Evolutionary conservation across 805 yeast genomes (phyloP).

Genomic region (Scheffersomyces amazonensis): DNA sequence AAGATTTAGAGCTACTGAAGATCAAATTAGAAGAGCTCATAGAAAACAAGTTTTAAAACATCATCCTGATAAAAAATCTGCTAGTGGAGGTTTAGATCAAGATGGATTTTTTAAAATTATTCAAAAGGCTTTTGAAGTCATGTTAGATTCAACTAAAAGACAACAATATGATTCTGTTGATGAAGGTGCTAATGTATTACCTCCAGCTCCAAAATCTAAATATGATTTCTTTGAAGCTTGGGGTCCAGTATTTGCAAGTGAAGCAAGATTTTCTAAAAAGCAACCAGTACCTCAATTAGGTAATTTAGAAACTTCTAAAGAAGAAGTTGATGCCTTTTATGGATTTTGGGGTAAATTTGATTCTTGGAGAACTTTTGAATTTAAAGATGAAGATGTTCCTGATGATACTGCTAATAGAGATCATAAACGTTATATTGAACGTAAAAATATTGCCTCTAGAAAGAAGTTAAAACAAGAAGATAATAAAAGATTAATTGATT

Average conservation of each 20-base stretch:
- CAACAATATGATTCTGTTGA: constrained; percentile 96
- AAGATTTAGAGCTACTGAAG: constrained; percentile 88
- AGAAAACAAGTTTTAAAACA: constrained; percentile 94
- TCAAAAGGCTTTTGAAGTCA: constrained; percentile 91
- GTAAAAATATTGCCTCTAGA: constrained; percentile 95
- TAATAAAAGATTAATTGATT: constrained; percentile 79
- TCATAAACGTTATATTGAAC: constrained; percentile 97
- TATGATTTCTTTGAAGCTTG: constrained; percentile 90
- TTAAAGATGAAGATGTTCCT: constrained; percentile 98
- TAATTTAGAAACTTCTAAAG: constrained; percentile 59
- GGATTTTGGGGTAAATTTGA: constrained; percentile 92
- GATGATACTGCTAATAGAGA: constrained; percentile 99
- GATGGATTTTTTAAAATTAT: constrained; percentile 98
- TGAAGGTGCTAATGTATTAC: constrained; percentile 76
- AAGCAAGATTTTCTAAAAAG: constrained; percentile 88
- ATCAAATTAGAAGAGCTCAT: constrained; percentile 94
- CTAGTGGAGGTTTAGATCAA: constrained; percentile 80
- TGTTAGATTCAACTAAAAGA: constrained; percentile 83
- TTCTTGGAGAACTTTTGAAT: constrained; percentile 98
- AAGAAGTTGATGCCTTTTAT: constrained; percentile 87
- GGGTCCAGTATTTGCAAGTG: constrained; percentile 88
- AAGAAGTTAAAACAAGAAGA: constrained; percentile 98
- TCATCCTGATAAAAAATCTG: constrained; percentile 98
- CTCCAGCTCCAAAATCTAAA: constrained; percentile 63
- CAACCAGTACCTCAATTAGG: constrained; percentile 89